Evolutionary conservation across 495 filamentous ascomycete species (phyloP).

Genomic region (Tuber aestivum): DNA sequence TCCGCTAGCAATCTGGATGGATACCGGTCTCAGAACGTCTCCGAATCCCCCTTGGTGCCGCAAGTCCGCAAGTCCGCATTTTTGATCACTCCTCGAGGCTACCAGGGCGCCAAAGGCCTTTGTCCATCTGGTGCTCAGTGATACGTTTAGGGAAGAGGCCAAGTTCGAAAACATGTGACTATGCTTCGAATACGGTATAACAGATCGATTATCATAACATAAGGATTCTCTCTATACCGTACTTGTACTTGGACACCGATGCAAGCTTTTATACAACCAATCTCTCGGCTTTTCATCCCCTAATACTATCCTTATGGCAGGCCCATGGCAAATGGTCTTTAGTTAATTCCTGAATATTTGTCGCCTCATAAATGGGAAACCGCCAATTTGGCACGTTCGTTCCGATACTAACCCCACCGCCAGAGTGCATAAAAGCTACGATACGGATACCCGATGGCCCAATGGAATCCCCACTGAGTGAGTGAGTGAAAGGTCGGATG

Average conservation of each 20-base stretch:
- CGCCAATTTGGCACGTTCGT: background rate
- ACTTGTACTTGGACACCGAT: background rate
- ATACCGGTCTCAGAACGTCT: background rate
- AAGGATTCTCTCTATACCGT: background rate
- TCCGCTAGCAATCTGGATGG: background rate
- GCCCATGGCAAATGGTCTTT: background rate
- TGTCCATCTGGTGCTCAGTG: background rate
- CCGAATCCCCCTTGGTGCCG: too few species aligned
- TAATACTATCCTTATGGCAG: too few species aligned
- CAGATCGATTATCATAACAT: background rate
- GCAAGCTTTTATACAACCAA: background rate
- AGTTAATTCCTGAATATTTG: background rate
- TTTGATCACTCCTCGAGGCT: background rate
- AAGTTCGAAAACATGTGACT: background rate
- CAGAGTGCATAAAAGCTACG: background rate
- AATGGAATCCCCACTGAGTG: background rate
- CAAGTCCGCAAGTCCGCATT: background rate
- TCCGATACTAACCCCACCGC: background rate
- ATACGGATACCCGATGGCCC: background rate
- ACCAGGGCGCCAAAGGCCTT: background rate
- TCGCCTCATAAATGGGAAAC: background rate
- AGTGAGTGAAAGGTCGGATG: too few species aligned
- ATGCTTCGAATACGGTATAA: background rate
- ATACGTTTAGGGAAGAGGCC: background rate
- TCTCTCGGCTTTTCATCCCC: too few species aligned